Percentiles rank a stretch among this genome's conserved stretches.
Evolutionary conservation across 176 grass and related monocot genomes (phyloP).

Genomic region (Pontederia crassipes): DNA sequence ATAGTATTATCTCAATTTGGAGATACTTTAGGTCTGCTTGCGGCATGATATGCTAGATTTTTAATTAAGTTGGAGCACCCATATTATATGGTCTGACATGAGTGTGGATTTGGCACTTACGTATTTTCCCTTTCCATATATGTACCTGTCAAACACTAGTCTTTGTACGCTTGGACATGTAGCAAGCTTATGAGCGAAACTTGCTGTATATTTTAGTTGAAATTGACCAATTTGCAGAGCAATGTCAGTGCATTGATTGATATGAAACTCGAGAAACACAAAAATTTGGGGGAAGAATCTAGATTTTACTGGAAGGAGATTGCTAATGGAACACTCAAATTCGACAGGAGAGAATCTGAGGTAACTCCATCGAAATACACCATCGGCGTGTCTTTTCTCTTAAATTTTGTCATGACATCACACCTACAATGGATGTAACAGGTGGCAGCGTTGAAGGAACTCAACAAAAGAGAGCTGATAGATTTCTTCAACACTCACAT

Average conservation of each 20-base stretch:
- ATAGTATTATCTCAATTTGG: too few relatives aligned
- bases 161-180: too few relatives aligned
- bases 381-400: background rate
- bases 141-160: too few relatives aligned
- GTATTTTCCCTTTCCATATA: too few relatives aligned
- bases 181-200: too few relatives aligned
- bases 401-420: too few relatives aligned
- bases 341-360: slow-evolving; percentile 71
- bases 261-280: slow-evolving; percentile 92
- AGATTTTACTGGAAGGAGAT: slow-evolving; percentile 85
- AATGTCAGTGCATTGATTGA: slow-evolving; percentile 65
- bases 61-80: too few relatives aligned
- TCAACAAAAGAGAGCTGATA: slow-evolving; percentile 80
- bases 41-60: too few relatives aligned
- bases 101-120: too few relatives aligned
- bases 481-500: slow-evolving; percentile 60
- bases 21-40: too few relatives aligned
- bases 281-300: slow-evolving; percentile 85
- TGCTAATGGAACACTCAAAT: slow-evolving; percentile 70
- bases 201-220: too few relatives aligned
- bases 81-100: too few relatives aligned
- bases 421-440: slow-evolving; percentile 1
- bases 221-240: slow-evolving; percentile 36
- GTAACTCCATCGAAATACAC: slow-evolving; percentile 16
- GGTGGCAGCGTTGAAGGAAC: slow-evolving; percentile 65